Evolutionary conservation across 1,139 yeast species (phyloP), one percentile per base, ranked within the genome.

Genomic region (Blastobotrys elegans): DNA sequence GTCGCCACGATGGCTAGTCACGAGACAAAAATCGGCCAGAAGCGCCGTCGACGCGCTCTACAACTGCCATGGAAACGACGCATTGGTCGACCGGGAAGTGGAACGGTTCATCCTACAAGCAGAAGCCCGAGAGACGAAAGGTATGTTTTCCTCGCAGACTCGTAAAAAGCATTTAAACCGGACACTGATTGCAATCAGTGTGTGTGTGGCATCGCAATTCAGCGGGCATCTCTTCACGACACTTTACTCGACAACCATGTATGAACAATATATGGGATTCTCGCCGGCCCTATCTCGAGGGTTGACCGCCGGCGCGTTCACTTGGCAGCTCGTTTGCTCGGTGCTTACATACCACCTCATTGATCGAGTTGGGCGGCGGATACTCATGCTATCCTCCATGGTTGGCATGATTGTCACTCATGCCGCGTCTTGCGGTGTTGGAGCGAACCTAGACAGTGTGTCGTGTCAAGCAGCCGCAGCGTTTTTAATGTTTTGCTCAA

Each of bases 341-440:
- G 3, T 33, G 2, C 2, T 33, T 11, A 14, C 37, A 11, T 33
- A 20, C 17, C 10, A 14, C 7, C 26, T 53, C 11, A 46, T 53
- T 14, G 50, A 48, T n/a, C 24, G 36, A 16, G 14, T 45, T 3
- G 52, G 54, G 5, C 43, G 57, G 32, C 34, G 77, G 59, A 58
- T 68, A 0, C 55, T 75, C 56, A 71, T 75, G 55, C 47, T 59
- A 31, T 10, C 14, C 14, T 13, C 17, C 18, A 17, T 33, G 22
- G 2, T 33, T 2, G 37, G 37, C 13, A 33, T 33, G 37, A 17
- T 33, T 4, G 17, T 33, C 8, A 21, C 22, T 11, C 37, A 33
- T 14, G 7, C 37, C 18, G 37, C 17, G 8, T 18, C 17, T 33
- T 33, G 37, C 22, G 37, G 16, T 13, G 37, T 33, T 14, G 37